Base-by-base conservation (phyloP, 805 yeast species). In the Zygotorulaspora sp. region DNA sequence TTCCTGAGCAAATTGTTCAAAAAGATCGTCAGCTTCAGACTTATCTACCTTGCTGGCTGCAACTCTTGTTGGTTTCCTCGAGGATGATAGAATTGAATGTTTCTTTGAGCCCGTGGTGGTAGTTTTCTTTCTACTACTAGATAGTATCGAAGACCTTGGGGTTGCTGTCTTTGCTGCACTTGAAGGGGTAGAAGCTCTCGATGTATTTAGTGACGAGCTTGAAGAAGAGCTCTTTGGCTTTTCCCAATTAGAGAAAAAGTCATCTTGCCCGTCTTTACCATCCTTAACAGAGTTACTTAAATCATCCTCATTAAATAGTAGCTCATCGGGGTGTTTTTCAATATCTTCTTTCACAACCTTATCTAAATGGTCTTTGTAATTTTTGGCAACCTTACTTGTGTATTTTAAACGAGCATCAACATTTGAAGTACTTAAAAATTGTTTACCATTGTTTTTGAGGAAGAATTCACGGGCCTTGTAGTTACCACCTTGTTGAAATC, bases 401-500 rank as follows among this genome's bases (percentile, higher is more conserved):
- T 92, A 92, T 64, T 89, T 89, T 42, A 79, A 77, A 48, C 72
- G 75, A 13, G 88, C 81, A 51, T 83, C 87, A 23, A 68, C 71
- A 39, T 71, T 71, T 3, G 60, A 50, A 10, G 63, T 58, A 24
- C 52, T 56, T 33, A 92, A 65, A 50, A 68, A 78, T 51, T 78
- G 75, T 16, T 87, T 71, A 16, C 97, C 97, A 30, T 95, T 95
- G 57, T 89, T 80, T 63, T 85, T 85, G 52, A 75, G 61, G 61
- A 83, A 84, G 56, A 75, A 92, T 41, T 86, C 96, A 46, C 80
- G 80, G 32, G 96, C 95, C 35, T 72, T 74, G 53, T 81, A 80
- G 62, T 92, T 92, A 18, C 97, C 98, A 48, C 97, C 97, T 44
- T 84, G 78, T 60, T 89, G 87, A 77, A 92, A 87, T 60, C 86